phyloP scores from a whole-genome alignment of 2,329 filamentous ascomycete species.

The Monosporascus sp. region DNA sequence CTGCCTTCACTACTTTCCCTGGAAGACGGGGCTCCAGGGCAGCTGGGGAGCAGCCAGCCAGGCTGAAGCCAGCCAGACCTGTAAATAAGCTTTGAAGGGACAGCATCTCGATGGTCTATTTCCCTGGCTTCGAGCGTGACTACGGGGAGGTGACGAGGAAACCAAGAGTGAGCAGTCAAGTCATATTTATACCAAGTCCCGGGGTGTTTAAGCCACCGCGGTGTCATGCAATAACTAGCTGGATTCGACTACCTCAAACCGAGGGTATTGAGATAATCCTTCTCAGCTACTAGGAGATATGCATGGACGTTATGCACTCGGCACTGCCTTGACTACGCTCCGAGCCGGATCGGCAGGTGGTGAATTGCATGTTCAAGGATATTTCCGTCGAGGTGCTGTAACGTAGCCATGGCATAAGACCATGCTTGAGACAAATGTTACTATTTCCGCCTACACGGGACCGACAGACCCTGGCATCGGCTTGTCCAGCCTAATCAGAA shows the following conservation, averaged over 20 bases:
- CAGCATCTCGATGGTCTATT: background rate
- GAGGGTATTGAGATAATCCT: too few species aligned
- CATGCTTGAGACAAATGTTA: background rate
- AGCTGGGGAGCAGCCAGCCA: slow-evolving; percentile 1
- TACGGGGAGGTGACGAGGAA: too few species aligned
- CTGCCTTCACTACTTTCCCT: slow-evolving; percentile 17
- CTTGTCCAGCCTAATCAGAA: background rate
- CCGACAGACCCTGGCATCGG: background rate
- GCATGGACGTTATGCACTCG: background rate
- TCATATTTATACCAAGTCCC: background rate
- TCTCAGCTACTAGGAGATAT: too few species aligned
- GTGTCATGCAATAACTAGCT: too few species aligned
- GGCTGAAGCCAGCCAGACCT: background rate
- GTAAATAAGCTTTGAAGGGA: background rate
- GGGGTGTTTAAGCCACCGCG: background rate
- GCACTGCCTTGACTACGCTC: background rate
- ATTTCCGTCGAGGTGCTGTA: background rate
- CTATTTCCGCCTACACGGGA: background rate
- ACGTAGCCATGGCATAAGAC: background rate
- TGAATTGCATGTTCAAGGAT: background rate
- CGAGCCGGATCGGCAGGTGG: background rate
- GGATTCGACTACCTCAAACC: too few species aligned
- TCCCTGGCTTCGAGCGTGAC: background rate
- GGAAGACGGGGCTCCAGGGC: slow-evolving; percentile 9
- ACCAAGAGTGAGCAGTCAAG: background rate